These are phyloP conservation scores for Aphanomyces invadans DNA, from an alignment of 352 stramenopile species.

Conservation along the genomic window DNA sequence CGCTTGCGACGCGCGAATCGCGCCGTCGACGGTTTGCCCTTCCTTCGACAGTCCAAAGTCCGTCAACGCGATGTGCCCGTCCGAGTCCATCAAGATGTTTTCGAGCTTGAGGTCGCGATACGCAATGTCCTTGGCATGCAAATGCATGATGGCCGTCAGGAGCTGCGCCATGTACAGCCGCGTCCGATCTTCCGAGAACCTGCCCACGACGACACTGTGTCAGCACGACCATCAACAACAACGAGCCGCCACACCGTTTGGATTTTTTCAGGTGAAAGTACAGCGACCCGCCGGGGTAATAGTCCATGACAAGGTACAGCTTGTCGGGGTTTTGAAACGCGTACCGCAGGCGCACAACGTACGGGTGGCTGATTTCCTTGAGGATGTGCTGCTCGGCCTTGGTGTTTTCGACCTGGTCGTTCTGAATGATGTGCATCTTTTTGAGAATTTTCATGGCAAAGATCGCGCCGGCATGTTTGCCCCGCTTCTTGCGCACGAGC, in stretches of 20 bases:
- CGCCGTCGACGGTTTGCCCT: constrained; percentile 69
- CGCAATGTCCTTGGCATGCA: constrained; percentile 84
- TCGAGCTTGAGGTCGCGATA: constrained; percentile 87
- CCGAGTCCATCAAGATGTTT: constrained; percentile 85
- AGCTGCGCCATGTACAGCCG: constrained; percentile 83
- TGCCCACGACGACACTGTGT: neutral
- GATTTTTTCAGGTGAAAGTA: constrained; percentile 85
- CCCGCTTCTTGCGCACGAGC: constrained; percentile 88
- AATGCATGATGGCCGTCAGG: constrained; percentile 78
- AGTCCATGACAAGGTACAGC: constrained; percentile 97
- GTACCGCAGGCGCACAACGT: constrained; percentile 75
- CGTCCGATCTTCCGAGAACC: constrained; percentile 77
- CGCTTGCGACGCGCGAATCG: constrained; percentile 70
- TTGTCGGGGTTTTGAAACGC: constrained; percentile 85
- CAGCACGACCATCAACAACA: too few species aligned
- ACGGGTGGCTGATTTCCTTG: constrained; percentile 85
- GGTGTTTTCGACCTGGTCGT: constrained; percentile 90
- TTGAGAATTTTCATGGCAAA: constrained; percentile 94
- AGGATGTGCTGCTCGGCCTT: constrained; percentile 86
- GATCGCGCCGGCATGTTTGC: constrained; percentile 76
- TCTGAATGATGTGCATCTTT: constrained; percentile 89
- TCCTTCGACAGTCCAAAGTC: constrained; percentile 86
- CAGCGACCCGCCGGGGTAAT: constrained; percentile 86
- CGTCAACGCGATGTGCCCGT: constrained; percentile 80
- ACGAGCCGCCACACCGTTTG: constrained; percentile 46